Conservation (phyloP, 2,329 filamentous ascomycete genomes). For the Colletotrichum gloeosporioides region DNA sequence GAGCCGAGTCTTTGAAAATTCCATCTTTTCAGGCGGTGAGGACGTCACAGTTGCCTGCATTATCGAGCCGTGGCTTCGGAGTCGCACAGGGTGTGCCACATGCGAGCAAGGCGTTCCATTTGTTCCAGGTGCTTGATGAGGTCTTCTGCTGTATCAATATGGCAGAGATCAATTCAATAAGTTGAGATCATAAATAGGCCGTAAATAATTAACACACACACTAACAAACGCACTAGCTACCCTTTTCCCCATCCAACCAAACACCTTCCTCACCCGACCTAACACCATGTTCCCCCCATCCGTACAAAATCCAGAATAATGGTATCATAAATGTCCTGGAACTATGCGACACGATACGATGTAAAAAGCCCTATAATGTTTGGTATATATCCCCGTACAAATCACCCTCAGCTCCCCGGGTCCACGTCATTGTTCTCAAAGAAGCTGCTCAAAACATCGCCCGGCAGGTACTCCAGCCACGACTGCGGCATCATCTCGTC, state of each 20-base stretch:
- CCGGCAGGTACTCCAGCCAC: slow-evolving; percentile 77
- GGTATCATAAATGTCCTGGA: background rate
- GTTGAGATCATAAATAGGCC: background rate
- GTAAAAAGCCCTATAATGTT: background rate
- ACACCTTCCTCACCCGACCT: background rate
- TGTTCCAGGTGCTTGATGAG: no score
- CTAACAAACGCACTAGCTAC: background rate
- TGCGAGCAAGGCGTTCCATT: no score
- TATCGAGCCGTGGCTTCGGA: no score
- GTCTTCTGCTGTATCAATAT: no score
- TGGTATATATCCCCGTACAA: background rate
- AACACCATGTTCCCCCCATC: background rate
- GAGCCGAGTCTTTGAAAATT: no score
- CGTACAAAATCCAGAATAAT: background rate
- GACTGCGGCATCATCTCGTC: slow-evolving; percentile 69
- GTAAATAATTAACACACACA: background rate
- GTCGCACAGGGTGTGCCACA: no score
- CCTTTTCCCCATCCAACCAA: background rate
- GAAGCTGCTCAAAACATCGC: slow-evolving; percentile 63
- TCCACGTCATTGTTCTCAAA: slow-evolving; percentile 42
- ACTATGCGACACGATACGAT: background rate
- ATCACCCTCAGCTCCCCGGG: background rate
- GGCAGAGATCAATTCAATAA: no score
- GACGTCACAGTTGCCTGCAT: no score
- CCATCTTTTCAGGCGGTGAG: no score